phyloP scores from a whole-genome alignment of 1,139 yeast species.

The Yamadazyma blattariae region DNA sequence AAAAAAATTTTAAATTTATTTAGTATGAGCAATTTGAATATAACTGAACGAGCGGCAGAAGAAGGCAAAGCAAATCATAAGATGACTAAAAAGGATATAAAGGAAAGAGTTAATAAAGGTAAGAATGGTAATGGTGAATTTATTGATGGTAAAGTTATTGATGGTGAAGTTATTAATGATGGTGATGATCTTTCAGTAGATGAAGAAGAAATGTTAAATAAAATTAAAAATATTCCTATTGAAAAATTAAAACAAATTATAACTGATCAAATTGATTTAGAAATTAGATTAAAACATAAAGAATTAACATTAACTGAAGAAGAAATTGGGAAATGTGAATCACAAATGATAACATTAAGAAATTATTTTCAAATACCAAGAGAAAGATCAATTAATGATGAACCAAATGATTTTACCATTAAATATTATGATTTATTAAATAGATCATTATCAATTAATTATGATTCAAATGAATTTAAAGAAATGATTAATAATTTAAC shows the following conservation, averaged over 20 bases:
- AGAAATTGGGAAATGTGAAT: slow-evolving; percentile 64
- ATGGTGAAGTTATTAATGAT: neutral
- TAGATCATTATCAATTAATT: slow-evolving; percentile 33
- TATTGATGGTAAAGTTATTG: too few species aligned
- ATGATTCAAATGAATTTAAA: slow-evolving; percentile 17
- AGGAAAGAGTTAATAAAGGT: neutral
- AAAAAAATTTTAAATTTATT: slow-evolving; percentile 3
- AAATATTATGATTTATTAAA: slow-evolving; percentile 42
- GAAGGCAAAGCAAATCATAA: neutral
- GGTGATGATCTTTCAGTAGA: neutral
- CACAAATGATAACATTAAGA: slow-evolving; percentile 53
- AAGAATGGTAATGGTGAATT: too few species aligned
- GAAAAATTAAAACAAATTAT: slow-evolving; percentile 38
- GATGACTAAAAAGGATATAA: too few species aligned
- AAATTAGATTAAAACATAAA: slow-evolving; percentile 66
- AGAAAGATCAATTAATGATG: slow-evolving; percentile 32
- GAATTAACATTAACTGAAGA: slow-evolving; percentile 58
- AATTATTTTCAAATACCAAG: slow-evolving; percentile 51
- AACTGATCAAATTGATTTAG: slow-evolving; percentile 60
- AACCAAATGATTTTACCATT: slow-evolving; percentile 50
- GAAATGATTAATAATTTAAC: slow-evolving; percentile 4
- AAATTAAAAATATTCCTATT: slow-evolving; percentile 33
- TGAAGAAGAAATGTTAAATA: slow-evolving; percentile 9
- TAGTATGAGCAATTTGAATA: slow-evolving; percentile 1
- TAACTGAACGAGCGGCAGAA: slow-evolving; percentile 1